Base-by-base conservation (phyloP, 2,329 filamentous ascomycete species). In the Phialemoniopsis sp. region DNA sequence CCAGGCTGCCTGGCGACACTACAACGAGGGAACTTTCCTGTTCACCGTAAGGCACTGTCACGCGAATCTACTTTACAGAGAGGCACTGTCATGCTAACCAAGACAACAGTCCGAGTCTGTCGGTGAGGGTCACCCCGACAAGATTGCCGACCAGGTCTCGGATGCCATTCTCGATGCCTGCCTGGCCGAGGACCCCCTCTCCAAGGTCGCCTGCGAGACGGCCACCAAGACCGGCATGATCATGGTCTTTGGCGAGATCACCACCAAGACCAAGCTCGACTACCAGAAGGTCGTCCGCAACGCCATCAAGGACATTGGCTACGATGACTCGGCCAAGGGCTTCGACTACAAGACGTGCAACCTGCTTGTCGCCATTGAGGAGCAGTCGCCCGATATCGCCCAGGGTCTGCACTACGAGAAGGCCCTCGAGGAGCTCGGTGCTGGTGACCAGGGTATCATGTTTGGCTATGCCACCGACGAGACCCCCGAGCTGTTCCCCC, bases 271-370 rank as follows among this genome's bases (percentile, higher is more conserved):
- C 70, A 78, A 75, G 55, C 76, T 97, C 57, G 93, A 98, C 79
- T 98, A 96, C 85, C 93, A 98, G 72, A 95, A 90, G 78, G 78
- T 96, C 59, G 89, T 98, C 68, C 91, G 93, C 68, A 71, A 83
- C 50, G 82, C 90, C 64, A 89, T 98, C 81, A 91, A 95, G 82
- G 91, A 95, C 64, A 98, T 98, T 63, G 93, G 93, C 59, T 98
- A 97, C 73, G 93, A 98, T 73, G 81, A 86, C 70, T 97, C 93
- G 41, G 77, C 80, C 59, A 98, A 98, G 84, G 93, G 93, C 49
- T 98, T 98, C 72, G 93, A 98, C 77, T 95, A 96, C 89, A 97
- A 97, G 85, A 98, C 93, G 55, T 91, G 87, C 78, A 97, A 96
- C 77, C 81, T 98, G 62, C 83, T 97, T 56, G 90, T 97, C 58